A percentile compares a stretch with the other conserved stretches of the same genome.
Evolutionary conservation across 257 asterid species (phyloP).

Genomic region (Solanum stenotomum): DNA sequence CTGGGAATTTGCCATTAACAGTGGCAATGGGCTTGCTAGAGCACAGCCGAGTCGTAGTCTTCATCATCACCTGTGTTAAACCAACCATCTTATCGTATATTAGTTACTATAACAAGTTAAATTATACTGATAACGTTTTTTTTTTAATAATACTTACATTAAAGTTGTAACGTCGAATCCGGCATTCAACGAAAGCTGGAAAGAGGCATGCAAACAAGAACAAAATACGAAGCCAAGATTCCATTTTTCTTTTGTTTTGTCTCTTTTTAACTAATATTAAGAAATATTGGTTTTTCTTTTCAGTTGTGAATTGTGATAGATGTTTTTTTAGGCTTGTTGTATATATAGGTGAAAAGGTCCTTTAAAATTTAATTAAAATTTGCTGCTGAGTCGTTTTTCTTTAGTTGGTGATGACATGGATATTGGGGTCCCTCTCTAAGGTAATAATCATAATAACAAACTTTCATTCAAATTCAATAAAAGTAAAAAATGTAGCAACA

Average conservation of each 20-base stretch:
- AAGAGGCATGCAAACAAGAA: constrained; percentile 26
- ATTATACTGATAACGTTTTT: background rate
- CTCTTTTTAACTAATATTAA: background rate
- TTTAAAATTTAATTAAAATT: background rate
- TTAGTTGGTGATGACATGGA: constrained; percentile 34
- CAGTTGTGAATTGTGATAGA: background rate
- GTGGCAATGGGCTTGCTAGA: constrained; percentile 54
- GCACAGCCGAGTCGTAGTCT: constrained; percentile 46
- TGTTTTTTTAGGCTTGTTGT: background rate
- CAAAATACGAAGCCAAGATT: constrained; percentile 13
- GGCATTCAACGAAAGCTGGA: constrained; percentile 29
- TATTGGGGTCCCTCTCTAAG: constrained; percentile 8
- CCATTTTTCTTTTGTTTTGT: constrained; percentile 8
- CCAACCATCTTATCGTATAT: background rate
- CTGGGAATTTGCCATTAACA: constrained; percentile 58
- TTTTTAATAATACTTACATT: constrained; percentile 16
- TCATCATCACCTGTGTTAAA: constrained; percentile 45
- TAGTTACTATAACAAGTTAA: background rate
- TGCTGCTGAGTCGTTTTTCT: constrained; percentile 32
- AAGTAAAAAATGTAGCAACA: background rate
- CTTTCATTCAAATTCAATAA: background rate
- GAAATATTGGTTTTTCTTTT: background rate
- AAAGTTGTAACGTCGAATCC: constrained; percentile 49
- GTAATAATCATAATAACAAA: background rate
- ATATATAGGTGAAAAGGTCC: background rate